Conservation (phyloP, 2,329 filamentous ascomycete species). For the Epicoccum sorghinum region DNA sequence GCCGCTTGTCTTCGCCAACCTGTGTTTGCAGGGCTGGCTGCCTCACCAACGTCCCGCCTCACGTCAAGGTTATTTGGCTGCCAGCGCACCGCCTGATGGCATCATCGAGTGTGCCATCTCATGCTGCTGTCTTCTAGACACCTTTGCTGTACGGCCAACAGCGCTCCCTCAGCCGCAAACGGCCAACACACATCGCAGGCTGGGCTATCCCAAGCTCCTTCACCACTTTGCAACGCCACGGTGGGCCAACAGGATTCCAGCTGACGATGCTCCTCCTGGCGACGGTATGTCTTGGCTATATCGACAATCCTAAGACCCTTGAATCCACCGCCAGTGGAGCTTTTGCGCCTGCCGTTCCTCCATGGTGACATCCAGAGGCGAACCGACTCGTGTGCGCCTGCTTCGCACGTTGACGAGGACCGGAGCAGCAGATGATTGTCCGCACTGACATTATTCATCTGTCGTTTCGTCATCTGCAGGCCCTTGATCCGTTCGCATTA, state of each 20-base stretch:
- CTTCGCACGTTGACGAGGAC: not conserved
- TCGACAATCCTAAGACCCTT: conserved; percentile 13
- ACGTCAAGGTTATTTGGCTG: conserved; percentile 25
- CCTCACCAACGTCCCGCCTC: conserved; percentile 27
- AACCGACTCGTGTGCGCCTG: conserved; percentile 4
- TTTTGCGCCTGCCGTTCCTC: conserved; percentile 20
- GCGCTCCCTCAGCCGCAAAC: conserved; percentile 26
- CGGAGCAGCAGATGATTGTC: not conserved
- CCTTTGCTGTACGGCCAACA: conserved; percentile 16
- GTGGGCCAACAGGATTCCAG: conserved; percentile 25
- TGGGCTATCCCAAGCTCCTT: conserved; percentile 1
- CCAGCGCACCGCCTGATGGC: conserved; percentile 33
- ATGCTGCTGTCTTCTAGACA: conserved; percentile 15
- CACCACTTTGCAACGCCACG: conserved; percentile 25
- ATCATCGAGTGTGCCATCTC: conserved; percentile 22
- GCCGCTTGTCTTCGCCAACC: conserved; percentile 12
- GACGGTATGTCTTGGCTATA: conserved; percentile 20
- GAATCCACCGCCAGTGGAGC: conserved; percentile 19
- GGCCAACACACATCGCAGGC: conserved; percentile 23
- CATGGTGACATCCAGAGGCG: conserved; percentile 6
- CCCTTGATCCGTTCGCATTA: conserved; percentile 35
- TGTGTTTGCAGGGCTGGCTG: conserved; percentile 32
- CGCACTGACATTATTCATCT: conserved; percentile 15
- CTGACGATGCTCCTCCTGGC: conserved; percentile 22
- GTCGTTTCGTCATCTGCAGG: conserved; percentile 33